Evolutionary conservation across 805 yeast genomes (phyloP).

Genomic region (Kodamaea neixiangensis): DNA sequence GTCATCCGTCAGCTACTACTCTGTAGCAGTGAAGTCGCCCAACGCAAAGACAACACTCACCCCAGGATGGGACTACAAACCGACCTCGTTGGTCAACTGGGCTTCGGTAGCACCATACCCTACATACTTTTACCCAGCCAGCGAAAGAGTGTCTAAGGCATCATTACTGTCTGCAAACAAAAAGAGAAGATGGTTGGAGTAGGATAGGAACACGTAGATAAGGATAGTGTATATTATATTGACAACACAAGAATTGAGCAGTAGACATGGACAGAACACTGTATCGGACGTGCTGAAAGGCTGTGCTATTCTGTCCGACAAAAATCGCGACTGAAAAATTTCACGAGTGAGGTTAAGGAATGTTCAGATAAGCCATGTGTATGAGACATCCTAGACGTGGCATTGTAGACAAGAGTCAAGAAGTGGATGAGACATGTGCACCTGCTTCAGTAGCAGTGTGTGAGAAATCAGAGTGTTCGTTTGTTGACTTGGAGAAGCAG

Average conservation of each 20-base stretch:
- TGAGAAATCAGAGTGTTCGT: not conserved
- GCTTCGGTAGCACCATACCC: constrained; percentile 76
- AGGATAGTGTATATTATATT: not conserved
- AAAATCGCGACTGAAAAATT: not conserved
- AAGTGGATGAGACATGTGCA: not conserved
- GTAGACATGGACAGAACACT: not conserved
- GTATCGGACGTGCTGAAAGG: no score
- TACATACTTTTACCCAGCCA: constrained; percentile 63
- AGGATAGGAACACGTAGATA: constrained; percentile 4
- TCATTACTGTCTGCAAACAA: constrained; percentile 35
- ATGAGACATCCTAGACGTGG: constrained; percentile 1
- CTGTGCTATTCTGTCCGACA: not conserved
- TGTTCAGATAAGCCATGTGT: constrained; percentile 7
- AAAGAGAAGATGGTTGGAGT: constrained; percentile 41
- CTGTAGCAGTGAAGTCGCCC: constrained; percentile 48
- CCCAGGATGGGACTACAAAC: constrained; percentile 79
- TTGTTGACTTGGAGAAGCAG: not conserved
- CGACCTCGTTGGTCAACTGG: constrained; percentile 61
- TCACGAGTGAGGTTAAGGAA: not conserved
- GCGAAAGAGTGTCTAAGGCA: constrained; percentile 46
- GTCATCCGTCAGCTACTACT: constrained; percentile 58
- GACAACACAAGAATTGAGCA: not conserved
- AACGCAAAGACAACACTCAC: constrained; percentile 65
- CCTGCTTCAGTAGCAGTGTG: not conserved
- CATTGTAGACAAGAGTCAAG: not conserved